These are phyloP conservation scores for Cystobasidiaceae sp. DNA, from an alignment of 1,284 basidiomycete genomes.

Conservation along the genomic window DNA sequence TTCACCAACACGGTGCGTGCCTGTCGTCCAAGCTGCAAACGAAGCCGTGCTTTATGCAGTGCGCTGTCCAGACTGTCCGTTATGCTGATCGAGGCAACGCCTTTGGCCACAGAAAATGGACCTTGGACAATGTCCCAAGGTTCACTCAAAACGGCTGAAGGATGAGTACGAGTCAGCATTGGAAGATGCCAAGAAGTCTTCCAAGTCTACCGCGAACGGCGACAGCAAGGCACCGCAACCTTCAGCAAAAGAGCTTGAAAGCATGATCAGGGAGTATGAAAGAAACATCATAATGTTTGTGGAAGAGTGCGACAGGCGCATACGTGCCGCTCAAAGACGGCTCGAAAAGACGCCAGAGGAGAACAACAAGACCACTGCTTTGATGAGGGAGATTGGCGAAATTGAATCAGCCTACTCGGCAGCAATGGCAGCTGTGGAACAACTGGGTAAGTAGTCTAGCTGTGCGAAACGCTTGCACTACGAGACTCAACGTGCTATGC, in stretches of 20 bases:
- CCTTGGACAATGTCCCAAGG: slow-evolving; percentile 92
- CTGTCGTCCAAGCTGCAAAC: not conserved
- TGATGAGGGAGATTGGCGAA: slow-evolving; percentile 99
- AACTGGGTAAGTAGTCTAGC: slow-evolving; percentile 60
- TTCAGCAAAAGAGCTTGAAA: slow-evolving; percentile 63
- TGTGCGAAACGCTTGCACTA: not conserved
- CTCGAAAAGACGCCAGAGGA: slow-evolving; percentile 99
- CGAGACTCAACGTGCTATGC: not conserved
- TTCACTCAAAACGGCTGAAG: slow-evolving; percentile 89
- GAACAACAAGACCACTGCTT: slow-evolving; percentile 94
- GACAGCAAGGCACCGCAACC: not conserved
- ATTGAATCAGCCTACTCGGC: slow-evolving; percentile 98
- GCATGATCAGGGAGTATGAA: slow-evolving; percentile 91
- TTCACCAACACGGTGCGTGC: slow-evolving; percentile 87
- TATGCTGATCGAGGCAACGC: not conserved
- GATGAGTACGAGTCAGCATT: slow-evolving; percentile 79
- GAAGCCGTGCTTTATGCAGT: not conserved
- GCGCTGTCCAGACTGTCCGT: not conserved
- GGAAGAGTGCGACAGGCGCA: slow-evolving; percentile 95
- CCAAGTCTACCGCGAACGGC: slow-evolving; percentile 2
- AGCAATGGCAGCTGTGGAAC: slow-evolving; percentile 96
- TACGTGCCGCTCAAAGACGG: slow-evolving; percentile 84
- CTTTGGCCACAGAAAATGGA: slow-evolving; percentile 99
- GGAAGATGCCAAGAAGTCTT: slow-evolving; percentile 46
- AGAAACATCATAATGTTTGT: slow-evolving; percentile 91